Percentiles rank a stretch among this genome's conserved stretches.
These are phyloP conservation scores for Yamadazyma oceani DNA, from an alignment of 1,139 yeast genomes.

Conservation along the genomic window DNA sequence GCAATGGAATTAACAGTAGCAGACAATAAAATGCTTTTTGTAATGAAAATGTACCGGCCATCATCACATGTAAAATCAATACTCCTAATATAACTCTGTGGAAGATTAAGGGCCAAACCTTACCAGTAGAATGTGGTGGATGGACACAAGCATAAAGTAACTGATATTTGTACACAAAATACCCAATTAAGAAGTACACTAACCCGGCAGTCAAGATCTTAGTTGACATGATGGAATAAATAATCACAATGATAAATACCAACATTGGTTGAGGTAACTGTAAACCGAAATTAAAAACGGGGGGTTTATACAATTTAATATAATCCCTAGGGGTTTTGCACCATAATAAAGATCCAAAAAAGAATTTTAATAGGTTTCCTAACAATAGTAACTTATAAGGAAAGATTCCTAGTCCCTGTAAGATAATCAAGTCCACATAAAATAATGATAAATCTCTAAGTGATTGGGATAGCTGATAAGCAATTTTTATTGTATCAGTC, in stretches of 20 bases:
- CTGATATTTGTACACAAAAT: conserved; percentile 65
- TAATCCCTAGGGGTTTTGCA: conserved; percentile 63
- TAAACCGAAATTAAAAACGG: conserved; percentile 63
- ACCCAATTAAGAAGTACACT: conserved; percentile 61
- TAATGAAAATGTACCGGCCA: conserved; percentile 85
- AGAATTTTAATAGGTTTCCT: conserved; percentile 62
- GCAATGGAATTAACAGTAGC: conserved; percentile 69
- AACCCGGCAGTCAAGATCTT: conserved; percentile 65
- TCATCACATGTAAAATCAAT: conserved; percentile 74
- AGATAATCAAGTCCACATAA: conserved; percentile 53
- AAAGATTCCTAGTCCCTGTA: conserved; percentile 84
- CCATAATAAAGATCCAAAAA: conserved; percentile 50
- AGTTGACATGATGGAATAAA: conserved; percentile 64
- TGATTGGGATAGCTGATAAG: conserved; percentile 73
- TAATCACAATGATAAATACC: conserved; percentile 58
- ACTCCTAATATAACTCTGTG: conserved; percentile 59
- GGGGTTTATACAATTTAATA: conserved; percentile 50
- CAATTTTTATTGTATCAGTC: conserved; percentile 70
- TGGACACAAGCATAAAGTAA: conserved; percentile 65
- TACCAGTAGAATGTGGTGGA: conserved; percentile 71
- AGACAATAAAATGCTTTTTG: conserved; percentile 79
- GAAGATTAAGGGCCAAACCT: conserved; percentile 68
- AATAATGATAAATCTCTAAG: conserved; percentile 69
- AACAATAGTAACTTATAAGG: conserved; percentile 69
- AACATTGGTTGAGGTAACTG: conserved; percentile 66